Base-by-base conservation (phyloP, 768 basidiomycete species). In the Boletus vinaceobasis region DNA sequence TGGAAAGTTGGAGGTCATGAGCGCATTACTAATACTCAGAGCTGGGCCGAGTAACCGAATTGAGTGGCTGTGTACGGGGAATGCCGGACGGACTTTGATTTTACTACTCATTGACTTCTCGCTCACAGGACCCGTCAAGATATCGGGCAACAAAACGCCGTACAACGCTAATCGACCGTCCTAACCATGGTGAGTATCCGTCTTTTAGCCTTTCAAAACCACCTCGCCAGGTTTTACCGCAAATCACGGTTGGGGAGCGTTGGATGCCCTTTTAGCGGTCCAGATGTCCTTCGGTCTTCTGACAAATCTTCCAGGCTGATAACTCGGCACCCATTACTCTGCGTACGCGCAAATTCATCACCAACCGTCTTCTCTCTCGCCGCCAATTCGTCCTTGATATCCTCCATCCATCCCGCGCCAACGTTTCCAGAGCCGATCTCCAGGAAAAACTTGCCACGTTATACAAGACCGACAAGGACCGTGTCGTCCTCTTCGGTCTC, bases 271-370 rank as follows among this genome's bases (percentile, higher is more conserved):
- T 36, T 15, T 51, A 31, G 45, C 36, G 19, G 40, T 52, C 37
- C 33, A 36, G 72, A 67, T 73, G 71, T 48, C 60, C 26, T 33
- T 37, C 4, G 39, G 36, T 49, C 42, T 45, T 58, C 60, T 58
- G 53, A 68, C 59, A 52, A 11, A 45, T 57, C 61, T 53, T 61
- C 48, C 57, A 91, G 89, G 82, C 88, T 77, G 90, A 90, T 73
- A 78, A 73, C 72, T 79, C 84, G 73, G 83, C 91, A 73, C 87
- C 95, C 56, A 82, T 99, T 64, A 99, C 97, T 63, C 82, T 99
- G 72, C 92, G 97, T 68, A 97, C 97, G 52, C 90, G 95, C 75
- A 98, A 99, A 82, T 98, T 98, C 81, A 90, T 98, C 76, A 97
- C 95, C 71, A 99, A 99, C 84, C 93, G 94, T 57, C 89, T 99